These are phyloP conservation scores for Pinus albicaulis DNA, from an alignment of 75 land plant genomes.

Conservation along the genomic window DNA sequence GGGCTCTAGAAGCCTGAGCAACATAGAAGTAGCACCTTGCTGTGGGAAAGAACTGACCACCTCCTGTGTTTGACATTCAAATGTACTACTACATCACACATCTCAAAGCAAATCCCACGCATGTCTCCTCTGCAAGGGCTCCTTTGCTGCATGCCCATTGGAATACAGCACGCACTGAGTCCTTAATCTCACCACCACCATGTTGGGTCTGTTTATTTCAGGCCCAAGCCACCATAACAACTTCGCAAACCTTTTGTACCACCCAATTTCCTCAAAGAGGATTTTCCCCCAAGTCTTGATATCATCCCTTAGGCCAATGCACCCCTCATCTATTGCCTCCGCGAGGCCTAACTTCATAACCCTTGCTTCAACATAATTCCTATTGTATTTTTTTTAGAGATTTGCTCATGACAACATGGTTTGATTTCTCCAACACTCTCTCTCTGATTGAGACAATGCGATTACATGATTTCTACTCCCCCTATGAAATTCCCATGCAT, in stretches of 20 bases:
- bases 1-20: no score
- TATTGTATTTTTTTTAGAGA: constrained; percentile 75
- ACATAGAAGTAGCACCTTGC: no score
- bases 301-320: constrained; percentile 69
- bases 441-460: constrained; percentile 29
- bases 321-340: constrained; percentile 72
- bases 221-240: constrained; percentile 46
- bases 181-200: constrained; percentile 36
- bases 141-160: constrained; percentile 77
- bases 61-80: constrained; percentile 71
- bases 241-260: constrained; percentile 69
- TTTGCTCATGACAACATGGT: constrained; percentile 66
- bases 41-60: not conserved
- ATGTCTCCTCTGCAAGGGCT: constrained; percentile 43
- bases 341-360: constrained; percentile 60
- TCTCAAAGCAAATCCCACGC: constrained; percentile 43
- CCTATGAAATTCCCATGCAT: constrained; percentile 70
- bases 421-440: constrained; percentile 46
- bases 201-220: constrained; percentile 36
- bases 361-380: constrained; percentile 64
- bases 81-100: constrained; percentile 69
- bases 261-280: constrained; percentile 53
- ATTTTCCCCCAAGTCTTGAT: constrained; percentile 51
- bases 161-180: no score
- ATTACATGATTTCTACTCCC: constrained; percentile 57